These are phyloP conservation scores for Coniochaeta ligniaria DNA, from an alignment of 2,329 filamentous ascomycete genomes.

Conservation along the genomic window DNA sequence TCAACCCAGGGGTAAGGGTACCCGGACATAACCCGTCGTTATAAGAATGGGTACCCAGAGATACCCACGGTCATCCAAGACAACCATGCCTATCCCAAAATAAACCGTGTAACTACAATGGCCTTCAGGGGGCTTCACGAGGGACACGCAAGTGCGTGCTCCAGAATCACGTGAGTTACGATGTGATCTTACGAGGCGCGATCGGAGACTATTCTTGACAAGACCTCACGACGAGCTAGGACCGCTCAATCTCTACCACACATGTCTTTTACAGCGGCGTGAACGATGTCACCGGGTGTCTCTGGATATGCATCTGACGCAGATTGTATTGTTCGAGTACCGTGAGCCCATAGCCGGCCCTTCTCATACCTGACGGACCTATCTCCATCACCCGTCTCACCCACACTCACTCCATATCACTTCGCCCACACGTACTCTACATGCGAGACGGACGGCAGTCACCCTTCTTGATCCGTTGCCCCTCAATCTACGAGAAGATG, in stretches of 20 bases:
- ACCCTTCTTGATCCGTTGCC: conserved; percentile 55
- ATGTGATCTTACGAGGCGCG: neutral
- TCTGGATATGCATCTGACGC: neutral
- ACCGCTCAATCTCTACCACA: neutral
- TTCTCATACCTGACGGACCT: neutral
- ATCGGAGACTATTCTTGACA: neutral
- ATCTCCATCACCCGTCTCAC: neutral
- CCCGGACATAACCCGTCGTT: too few species aligned
- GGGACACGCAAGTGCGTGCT: too few species aligned
- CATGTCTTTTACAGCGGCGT: neutral
- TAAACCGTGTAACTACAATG: too few species aligned
- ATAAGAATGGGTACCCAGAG: neutral
- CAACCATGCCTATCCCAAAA: neutral
- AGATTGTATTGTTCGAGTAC: neutral
- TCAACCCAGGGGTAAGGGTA: too few species aligned
- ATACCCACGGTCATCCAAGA: neutral
- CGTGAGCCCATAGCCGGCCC: neutral
- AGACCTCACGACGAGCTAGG: neutral
- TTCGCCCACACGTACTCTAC: neutral
- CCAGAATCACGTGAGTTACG: neutral
- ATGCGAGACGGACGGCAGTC: conserved; percentile 40
- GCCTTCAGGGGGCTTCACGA: too few species aligned
- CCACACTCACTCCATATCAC: neutral
- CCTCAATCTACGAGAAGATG: conserved; percentile 40
- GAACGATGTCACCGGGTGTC: neutral